Percentiles rank a stretch among this genome's conserved stretches.
Evolutionary conservation across 2,329 filamentous ascomycete genomes (phyloP).

Genomic region (Aspergillus tubingensis): DNA sequence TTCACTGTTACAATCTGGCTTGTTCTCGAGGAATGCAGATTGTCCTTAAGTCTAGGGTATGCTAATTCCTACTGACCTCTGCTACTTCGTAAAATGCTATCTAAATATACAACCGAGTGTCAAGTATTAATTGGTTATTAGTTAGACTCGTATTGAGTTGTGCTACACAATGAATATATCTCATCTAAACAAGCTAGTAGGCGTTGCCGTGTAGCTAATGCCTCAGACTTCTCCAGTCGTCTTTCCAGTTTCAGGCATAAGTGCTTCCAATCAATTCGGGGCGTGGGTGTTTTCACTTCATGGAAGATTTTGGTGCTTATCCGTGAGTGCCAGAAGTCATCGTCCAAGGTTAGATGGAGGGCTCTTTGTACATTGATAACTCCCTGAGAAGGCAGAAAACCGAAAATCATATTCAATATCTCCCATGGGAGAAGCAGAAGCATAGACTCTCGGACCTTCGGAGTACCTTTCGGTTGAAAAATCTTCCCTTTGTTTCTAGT

Average conservation of each 20-base stretch:
- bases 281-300: background rate
- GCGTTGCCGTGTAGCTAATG: background rate
- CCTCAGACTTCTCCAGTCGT: background rate
- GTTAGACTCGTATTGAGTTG: too few species aligned
- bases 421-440: background rate
- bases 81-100: too few species aligned
- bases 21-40: too few species aligned
- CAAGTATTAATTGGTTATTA: rapidly evolving
- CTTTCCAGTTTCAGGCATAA: background rate
- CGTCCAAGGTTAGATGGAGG: background rate
- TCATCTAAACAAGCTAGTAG: background rate
- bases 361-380: background rate
- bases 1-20: too few species aligned
- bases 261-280: background rate
- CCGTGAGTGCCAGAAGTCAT: conserved; percentile 1
- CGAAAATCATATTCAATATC: background rate
- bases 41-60: too few species aligned
- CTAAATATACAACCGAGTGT: too few species aligned
- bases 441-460: too few species aligned
- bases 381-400: background rate
- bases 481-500: background rate
- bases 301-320: background rate
- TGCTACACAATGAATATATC: background rate
- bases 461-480: background rate
- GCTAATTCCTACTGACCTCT: too few species aligned